Evolutionary conservation across 768 basidiomycete species (phyloP).

Genomic region (Lentinula edodes): DNA sequence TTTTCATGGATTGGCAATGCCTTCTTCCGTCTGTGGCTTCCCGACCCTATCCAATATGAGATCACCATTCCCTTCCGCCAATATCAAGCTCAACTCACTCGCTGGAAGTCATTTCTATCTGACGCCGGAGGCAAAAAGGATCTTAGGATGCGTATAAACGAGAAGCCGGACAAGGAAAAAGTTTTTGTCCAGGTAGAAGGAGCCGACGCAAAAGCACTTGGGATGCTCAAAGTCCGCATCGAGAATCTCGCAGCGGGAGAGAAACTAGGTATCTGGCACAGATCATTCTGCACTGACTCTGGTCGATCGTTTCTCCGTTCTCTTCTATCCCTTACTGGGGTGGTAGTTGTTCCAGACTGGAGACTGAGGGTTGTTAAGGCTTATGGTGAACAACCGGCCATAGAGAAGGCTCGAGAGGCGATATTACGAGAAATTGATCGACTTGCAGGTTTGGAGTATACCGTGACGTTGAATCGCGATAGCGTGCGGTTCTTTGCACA

Average conservation of each 20-base stretch:
- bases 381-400: constrained; percentile 34
- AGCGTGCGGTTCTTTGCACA: constrained; percentile 46
- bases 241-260: constrained; percentile 50
- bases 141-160: constrained; percentile 25
- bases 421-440: constrained; percentile 44
- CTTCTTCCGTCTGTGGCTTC: constrained; percentile 33
- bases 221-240: constrained; percentile 54
- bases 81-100: constrained; percentile 41
- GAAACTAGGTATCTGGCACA: constrained; percentile 42
- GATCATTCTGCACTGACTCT: constrained; percentile 24
- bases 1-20: constrained; percentile 25
- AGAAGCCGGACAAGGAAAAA: constrained; percentile 5
- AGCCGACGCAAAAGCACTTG: constrained; percentile 46
- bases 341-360: constrained; percentile 41
- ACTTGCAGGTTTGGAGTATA: constrained; percentile 37
- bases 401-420: constrained; percentile 36
- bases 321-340: constrained; percentile 29
- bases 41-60: constrained; percentile 45
- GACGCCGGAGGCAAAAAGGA: constrained; percentile 30
- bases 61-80: constrained; percentile 43
- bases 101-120: constrained; percentile 41
- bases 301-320: constrained; percentile 29
- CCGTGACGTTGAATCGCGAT: constrained; percentile 28
- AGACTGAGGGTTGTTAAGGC: constrained; percentile 37
- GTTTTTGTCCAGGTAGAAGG: constrained; percentile 38